Evolutionary conservation across 140 eudicot genomes (phyloP).

Genomic region (Anethum foeniculum): DNA sequence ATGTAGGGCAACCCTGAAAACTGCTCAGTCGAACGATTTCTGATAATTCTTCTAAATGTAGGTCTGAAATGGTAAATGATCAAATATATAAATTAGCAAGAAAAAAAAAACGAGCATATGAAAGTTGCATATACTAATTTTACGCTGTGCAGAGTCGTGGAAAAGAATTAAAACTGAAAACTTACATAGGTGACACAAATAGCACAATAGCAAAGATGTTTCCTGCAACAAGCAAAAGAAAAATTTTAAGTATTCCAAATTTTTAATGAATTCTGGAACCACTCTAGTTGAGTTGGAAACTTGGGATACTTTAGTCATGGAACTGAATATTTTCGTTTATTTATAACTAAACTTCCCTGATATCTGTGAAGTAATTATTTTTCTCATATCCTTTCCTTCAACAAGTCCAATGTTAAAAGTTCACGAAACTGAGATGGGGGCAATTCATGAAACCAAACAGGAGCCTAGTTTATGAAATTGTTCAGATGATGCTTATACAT

Average conservation of each 20-base stretch:
- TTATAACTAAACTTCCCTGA: background rate
- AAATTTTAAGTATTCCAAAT: no score
- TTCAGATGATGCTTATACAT: background rate
- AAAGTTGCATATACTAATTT: background rate
- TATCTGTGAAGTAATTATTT: background rate
- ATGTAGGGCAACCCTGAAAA: slow-evolving; percentile 55
- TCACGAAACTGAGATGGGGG: background rate
- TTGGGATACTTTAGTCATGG: background rate
- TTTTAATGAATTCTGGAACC: background rate
- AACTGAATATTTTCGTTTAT: background rate
- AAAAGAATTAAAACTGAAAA: background rate
- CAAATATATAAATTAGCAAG: no score
- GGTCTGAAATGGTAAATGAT: slow-evolving; percentile 29
- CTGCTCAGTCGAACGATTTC: slow-evolving; percentile 42
- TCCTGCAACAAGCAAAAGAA: slow-evolving; percentile 28
- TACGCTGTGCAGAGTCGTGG: background rate
- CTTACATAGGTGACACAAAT: slow-evolving; percentile 57
- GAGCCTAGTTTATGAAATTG: background rate
- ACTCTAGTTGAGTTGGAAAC: background rate
- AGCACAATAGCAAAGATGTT: slow-evolving; percentile 44
- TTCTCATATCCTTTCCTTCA: background rate
- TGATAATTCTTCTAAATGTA: slow-evolving; percentile 44
- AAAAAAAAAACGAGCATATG: background rate
- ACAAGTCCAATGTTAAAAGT: background rate
- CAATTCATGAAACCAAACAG: background rate